Evolutionary conservation across 352 stramenopile species (phyloP).

Genomic region (Globisporangium nodosum): DNA sequence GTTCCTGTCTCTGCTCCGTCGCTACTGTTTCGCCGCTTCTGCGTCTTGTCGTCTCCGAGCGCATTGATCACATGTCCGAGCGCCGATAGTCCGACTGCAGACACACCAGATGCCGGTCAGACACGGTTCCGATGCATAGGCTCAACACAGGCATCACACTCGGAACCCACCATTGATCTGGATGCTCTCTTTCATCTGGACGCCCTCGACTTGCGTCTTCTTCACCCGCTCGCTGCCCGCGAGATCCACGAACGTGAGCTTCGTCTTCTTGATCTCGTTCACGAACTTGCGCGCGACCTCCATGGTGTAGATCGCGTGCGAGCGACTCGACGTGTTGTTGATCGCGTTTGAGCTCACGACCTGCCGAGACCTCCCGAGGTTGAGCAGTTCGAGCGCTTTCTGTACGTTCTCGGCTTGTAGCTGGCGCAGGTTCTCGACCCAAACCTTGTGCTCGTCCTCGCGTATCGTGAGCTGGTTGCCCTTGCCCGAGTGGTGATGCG

Average conservation of each 20-base stretch:
- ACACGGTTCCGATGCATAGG: background rate
- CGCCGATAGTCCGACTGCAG: constrained; percentile 34
- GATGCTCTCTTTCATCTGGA: constrained; percentile 45
- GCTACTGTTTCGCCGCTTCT: constrained; percentile 18
- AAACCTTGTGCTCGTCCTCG: constrained; percentile 34
- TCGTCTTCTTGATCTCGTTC: constrained; percentile 41
- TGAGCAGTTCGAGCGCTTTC: constrained; percentile 41
- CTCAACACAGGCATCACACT: background rate
- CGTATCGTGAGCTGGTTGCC: constrained; percentile 25
- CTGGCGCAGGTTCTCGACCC: constrained; percentile 37
- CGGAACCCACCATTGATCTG: constrained; percentile 40
- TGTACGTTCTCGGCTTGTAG: constrained; percentile 27
- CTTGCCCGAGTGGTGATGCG: background rate
- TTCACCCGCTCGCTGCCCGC: constrained; percentile 52
- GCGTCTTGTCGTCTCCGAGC: constrained; percentile 30
- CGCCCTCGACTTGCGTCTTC: constrained; percentile 47
- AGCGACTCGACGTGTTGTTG: constrained; percentile 58
- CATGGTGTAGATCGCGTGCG: constrained; percentile 56
- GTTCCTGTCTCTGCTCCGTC: constrained; percentile 5
- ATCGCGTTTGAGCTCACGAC: constrained; percentile 38
- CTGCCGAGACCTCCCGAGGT: constrained; percentile 32
- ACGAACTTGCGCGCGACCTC: constrained; percentile 34
- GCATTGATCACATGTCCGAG: constrained; percentile 57
- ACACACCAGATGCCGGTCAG: background rate
- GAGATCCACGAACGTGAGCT: constrained; percentile 60